Percentiles rank a stretch among this genome's conserved stretches.
Evolutionary conservation across 257 asterid genomes (phyloP).

Genomic region (Oldenlandia corymbosa): DNA sequence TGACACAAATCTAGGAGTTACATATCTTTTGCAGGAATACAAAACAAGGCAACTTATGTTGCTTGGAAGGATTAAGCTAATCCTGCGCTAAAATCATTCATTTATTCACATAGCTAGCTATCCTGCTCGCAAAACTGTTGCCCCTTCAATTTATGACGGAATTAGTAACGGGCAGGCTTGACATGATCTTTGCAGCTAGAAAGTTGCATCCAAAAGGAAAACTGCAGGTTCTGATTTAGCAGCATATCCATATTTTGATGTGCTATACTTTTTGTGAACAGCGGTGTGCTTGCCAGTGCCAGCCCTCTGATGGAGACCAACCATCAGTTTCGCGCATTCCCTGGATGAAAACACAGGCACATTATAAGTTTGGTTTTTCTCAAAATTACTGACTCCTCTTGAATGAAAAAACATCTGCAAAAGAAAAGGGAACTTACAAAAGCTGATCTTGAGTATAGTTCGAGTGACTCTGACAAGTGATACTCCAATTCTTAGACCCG

Average conservation of each 20-base stretch:
- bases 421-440: slow-evolving; percentile 36
- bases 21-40: too few relatives aligned
- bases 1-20: too few relatives aligned
- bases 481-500: slow-evolving; percentile 58
- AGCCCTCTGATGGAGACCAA: slow-evolving; percentile 34
- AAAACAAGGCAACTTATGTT: slow-evolving; percentile 38
- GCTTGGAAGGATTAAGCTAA: slow-evolving; percentile 15
- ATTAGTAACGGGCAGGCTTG: too few relatives aligned
- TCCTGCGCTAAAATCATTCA: too few relatives aligned
- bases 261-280: slow-evolving; percentile 32
- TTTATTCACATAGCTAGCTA: too few relatives aligned
- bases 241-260: slow-evolving; percentile 33
- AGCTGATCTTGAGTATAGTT: slow-evolving; percentile 55
- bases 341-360: slow-evolving; percentile 3
- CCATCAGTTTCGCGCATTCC: slow-evolving; percentile 44
- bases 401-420: too few relatives aligned
- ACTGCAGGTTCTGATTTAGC: slow-evolving; percentile 32
- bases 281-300: slow-evolving; percentile 34
- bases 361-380: neutral
- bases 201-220: slow-evolving; percentile 19
- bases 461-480: slow-evolving; percentile 55
- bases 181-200: neutral
- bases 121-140: too few relatives aligned
- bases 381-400: too few relatives aligned
- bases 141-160: too few relatives aligned